A percentile compares a stretch with the other conserved stretches of the same genome.
Evolutionary conservation across 1,139 yeast genomes (phyloP).

Genomic region (Entelexis sorbosivorans): DNA sequence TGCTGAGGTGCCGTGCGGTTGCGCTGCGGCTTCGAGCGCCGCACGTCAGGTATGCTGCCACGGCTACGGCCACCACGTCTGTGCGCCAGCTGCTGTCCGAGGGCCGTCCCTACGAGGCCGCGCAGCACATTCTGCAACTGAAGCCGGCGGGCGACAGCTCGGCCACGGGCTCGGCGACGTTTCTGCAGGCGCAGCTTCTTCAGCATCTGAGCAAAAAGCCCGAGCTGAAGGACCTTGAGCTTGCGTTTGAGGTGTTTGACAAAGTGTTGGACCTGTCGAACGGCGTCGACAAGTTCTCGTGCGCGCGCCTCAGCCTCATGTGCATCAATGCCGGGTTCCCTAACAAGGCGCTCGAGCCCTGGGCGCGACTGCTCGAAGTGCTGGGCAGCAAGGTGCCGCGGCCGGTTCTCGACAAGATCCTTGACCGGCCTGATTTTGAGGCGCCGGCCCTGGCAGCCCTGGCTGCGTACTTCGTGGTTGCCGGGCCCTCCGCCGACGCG

Average conservation of each 20-base stretch:
- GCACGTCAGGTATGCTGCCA: neutral
- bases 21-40: neutral
- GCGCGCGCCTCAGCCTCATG: slow-evolving; percentile 17
- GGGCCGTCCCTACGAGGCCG: slow-evolving; percentile 2
- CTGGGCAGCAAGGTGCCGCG: slow-evolving; percentile 21
- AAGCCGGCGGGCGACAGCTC: neutral
- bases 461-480: slow-evolving; percentile 20
- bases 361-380: slow-evolving; percentile 31
- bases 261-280: slow-evolving; percentile 6
- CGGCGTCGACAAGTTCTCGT: slow-evolving; percentile 12
- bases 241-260: slow-evolving; percentile 14
- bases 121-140: slow-evolving; percentile 6
- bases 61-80: neutral
- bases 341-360: slow-evolving; percentile 28
- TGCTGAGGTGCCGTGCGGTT: slow-evolving; percentile 5
- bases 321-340: slow-evolving; percentile 23
- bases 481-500: slow-evolving; percentile 21
- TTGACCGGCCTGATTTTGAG: slow-evolving; percentile 22
- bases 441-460: slow-evolving; percentile 22
- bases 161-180: slow-evolving; percentile 2
- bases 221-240: slow-evolving; percentile 11
- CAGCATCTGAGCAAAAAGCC: slow-evolving; percentile 6
- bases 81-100: slow-evolving; percentile 3
- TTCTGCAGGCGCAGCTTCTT: slow-evolving; percentile 13
- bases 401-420: slow-evolving; percentile 13